Percentiles rank a stretch among this genome's conserved stretches.
phyloP scores from a whole-genome alignment of 768 basidiomycete species.

The Tulasnella calospora region DNA sequence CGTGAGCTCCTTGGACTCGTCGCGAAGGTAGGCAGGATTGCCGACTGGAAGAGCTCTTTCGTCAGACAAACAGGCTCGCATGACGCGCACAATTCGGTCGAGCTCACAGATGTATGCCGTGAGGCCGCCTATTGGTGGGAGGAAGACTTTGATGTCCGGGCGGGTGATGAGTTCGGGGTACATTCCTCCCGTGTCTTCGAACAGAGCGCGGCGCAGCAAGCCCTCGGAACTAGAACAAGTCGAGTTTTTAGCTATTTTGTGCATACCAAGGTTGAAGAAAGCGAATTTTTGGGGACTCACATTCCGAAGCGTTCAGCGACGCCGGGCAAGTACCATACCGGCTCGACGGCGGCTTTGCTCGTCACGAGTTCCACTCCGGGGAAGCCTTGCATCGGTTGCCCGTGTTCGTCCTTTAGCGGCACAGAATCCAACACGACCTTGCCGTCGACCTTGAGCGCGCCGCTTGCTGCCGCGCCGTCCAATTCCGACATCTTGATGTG shows the following conservation, averaged over 20 bases:
- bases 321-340: constrained; percentile 93
- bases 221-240: constrained; percentile 73
- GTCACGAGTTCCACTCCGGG: constrained; percentile 82
- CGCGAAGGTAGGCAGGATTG: constrained; percentile 68
- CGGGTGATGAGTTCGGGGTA: constrained; percentile 94
- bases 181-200: constrained; percentile 95
- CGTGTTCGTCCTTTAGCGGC: constrained; percentile 60
- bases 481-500: constrained; percentile 94
- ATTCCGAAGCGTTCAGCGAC: constrained; percentile 92
- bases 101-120: constrained; percentile 85
- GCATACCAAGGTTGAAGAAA: too few species aligned
- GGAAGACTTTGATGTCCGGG: constrained; percentile 91
- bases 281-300: too few species aligned
- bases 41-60: constrained; percentile 53
- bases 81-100: neutral
- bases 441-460: constrained; percentile 72
- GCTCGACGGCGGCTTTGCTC: constrained; percentile 94
- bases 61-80: neutral
- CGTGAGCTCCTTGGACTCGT: constrained; percentile 74
- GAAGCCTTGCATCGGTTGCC: constrained; percentile 49
- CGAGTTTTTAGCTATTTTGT: too few species aligned
- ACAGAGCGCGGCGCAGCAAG: constrained; percentile 80
- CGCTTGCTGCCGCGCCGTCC: constrained; percentile 71
- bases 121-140: constrained; percentile 87
- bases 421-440: constrained; percentile 69